These are phyloP conservation scores for Phytopythium vexans DNA, from an alignment of 352 stramenopile genomes.

Conservation along the genomic window DNA sequence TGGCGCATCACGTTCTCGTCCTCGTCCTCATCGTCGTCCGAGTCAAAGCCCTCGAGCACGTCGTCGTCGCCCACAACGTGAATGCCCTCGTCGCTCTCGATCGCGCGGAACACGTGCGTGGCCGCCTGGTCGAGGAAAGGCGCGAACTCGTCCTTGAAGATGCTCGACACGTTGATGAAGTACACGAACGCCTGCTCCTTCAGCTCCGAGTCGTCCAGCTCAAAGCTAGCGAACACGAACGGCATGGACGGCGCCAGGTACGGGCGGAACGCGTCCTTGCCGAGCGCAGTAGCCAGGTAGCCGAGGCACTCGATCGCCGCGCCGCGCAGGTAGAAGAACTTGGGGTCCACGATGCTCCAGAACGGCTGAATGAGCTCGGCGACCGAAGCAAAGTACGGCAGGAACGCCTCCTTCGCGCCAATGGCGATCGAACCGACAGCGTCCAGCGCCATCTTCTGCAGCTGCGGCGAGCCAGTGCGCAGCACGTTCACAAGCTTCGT, in stretches of 20 bases:
- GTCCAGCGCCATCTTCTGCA: constrained; percentile 97
- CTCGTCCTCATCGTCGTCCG: constrained; percentile 75
- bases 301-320: constrained; percentile 97
- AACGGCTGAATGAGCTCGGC: constrained; percentile 84
- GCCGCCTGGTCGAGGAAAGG: constrained; percentile 88
- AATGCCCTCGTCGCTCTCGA: constrained; percentile 79
- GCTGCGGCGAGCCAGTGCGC: constrained; percentile 86
- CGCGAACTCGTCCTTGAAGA: constrained; percentile 97
- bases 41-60: constrained; percentile 64
- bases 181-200: constrained; percentile 98
- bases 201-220: constrained; percentile 93
- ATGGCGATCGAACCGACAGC: constrained; percentile 96
- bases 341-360: constrained; percentile 91
- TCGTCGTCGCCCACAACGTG: constrained; percentile 69
- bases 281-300: constrained; percentile 96
- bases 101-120: constrained; percentile 61
- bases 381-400: constrained; percentile 93
- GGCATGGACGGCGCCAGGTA: constrained; percentile 95
- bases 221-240: constrained; percentile 92
- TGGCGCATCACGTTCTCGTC: constrained; percentile 68
- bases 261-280: constrained; percentile 93
- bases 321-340: constrained; percentile 92
- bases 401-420: constrained; percentile 96
- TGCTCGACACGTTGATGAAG: constrained; percentile 98
- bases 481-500: constrained; percentile 94